Conservation (phyloP, 139 green algal species). For the Coccomyxa sp. region DNA sequence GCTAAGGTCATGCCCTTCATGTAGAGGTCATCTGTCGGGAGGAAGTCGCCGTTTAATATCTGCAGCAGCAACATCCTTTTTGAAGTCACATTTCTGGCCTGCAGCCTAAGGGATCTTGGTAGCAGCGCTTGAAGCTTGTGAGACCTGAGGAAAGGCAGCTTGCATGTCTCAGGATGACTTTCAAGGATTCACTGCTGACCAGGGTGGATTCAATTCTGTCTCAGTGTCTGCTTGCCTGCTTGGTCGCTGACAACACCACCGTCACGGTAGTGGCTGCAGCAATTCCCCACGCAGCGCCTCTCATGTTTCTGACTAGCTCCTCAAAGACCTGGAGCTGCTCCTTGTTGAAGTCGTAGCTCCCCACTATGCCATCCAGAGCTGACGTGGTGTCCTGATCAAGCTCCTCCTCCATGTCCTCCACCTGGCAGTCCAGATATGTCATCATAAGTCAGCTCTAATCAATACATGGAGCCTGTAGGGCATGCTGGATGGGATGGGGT, state of each 20-base stretch:
- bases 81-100: no score
- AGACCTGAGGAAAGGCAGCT: no score
- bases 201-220: no score
- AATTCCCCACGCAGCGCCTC: neutral
- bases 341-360: neutral
- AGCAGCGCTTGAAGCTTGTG: no score
- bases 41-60: neutral
- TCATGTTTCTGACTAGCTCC: neutral
- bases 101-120: no score
- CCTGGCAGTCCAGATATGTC: no score
- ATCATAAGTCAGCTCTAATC: no score
- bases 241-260: neutral
- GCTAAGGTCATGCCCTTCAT: neutral
- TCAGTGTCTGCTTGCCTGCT: neutral
- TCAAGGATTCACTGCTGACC: no score
- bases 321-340: neutral
- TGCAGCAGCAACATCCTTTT: neutral
- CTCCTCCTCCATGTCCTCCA: neutral
- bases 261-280: neutral
- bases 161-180: no score
- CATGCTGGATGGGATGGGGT: no score
- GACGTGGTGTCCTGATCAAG: neutral
- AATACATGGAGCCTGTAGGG: no score
- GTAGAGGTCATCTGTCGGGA: neutral
- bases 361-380: conserved; percentile 1